Base-by-base conservation (phyloP, 305 asterid species). In the Solanum hybrid region DNA sequence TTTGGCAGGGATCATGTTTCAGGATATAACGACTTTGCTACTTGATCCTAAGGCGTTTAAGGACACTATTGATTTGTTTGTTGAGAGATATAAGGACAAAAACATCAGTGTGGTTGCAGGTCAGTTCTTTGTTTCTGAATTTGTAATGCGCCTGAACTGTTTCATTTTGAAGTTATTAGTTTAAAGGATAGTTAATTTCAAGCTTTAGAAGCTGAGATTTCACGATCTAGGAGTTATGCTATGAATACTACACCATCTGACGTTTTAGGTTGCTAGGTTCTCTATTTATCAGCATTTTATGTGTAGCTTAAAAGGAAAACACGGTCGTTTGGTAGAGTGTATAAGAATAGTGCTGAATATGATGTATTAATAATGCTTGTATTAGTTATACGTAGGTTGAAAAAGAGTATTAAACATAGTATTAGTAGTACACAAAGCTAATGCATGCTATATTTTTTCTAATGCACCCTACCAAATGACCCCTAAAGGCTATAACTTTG, bases 41-140 rank as follows among this genome's bases (percentile, higher is more conserved):
- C 98, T 96, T 90, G 98, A 96, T 95, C 95, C 92, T 4, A 91
- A 90, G 93, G 98, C 98, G n/a, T 97, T 96, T 69, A 95, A 94
- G 96, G 98, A 97, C 85, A 94, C 99, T 24, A 92, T 97, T 86
- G 98, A 97, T 93, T 91, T 95, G 96, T 97, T 96, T 82, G 98
- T 95, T 37, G 99, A 96, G 94, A 92, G 99, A 87, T 97, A 97
- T 85, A 93, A 91, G 86, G 97, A 89, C 90, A 89, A 93, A 69
- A 91, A 94, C 7, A 95, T 97, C 90, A 90, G 89, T 90, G 99
- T 97, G 84, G 95, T 97, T 89, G 99, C 98, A 17, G 99, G 99
- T 95, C 87, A 75, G 90, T 38, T 86, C 78, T 79, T 34, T 20
- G 32, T 24, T 69, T 82, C 38, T 46, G 72, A 29, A 27, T 27